These are phyloP conservation scores for Lachancea quebecensis DNA, from an alignment of 805 yeast genomes.

Conservation along the genomic window DNA sequence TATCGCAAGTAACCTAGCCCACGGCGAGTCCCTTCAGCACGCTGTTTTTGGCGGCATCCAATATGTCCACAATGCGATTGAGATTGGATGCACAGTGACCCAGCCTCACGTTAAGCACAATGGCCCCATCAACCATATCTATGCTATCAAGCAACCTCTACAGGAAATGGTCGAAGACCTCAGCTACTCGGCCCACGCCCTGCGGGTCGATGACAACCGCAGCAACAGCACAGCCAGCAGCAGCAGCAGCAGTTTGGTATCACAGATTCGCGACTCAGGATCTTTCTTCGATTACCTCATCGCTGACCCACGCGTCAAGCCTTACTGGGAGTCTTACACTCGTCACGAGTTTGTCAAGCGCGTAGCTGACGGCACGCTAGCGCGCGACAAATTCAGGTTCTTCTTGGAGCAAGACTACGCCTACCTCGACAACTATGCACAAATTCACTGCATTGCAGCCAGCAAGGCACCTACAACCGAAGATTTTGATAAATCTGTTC, in stretches of 20 bases:
- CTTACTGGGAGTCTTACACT: constrained; percentile 51
- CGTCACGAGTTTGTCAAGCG: constrained; percentile 55
- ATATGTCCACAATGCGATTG: constrained; percentile 62
- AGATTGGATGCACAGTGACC: constrained; percentile 34
- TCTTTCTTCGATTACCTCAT: constrained; percentile 44
- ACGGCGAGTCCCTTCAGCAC: constrained; percentile 38
- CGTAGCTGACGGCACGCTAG: constrained; percentile 47
- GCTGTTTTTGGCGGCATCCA: constrained; percentile 53
- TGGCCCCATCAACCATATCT: constrained; percentile 74
- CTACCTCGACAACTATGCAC: constrained; percentile 62
- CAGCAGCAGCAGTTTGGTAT: constrained; percentile 3
- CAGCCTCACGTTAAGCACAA: constrained; percentile 40
- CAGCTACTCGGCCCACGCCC: constrained; percentile 23
- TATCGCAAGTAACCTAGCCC: constrained; percentile 68
- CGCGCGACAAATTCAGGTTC: constrained; percentile 44
- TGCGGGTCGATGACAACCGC: neutral
- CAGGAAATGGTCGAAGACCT: constrained; percentile 31
- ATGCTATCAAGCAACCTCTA: constrained; percentile 32
- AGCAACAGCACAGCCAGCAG: constrained; percentile 1
- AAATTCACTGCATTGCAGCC: constrained; percentile 57
- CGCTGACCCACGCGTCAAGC: constrained; percentile 47
- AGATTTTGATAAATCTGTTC: constrained; percentile 44
- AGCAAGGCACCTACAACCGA: constrained; percentile 51
- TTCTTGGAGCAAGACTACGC: constrained; percentile 56
- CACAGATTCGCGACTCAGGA: constrained; percentile 9